Evolutionary conservation across 2,329 filamentous ascomycete genomes (phyloP).

Genomic region (Aspergillus melleus): DNA sequence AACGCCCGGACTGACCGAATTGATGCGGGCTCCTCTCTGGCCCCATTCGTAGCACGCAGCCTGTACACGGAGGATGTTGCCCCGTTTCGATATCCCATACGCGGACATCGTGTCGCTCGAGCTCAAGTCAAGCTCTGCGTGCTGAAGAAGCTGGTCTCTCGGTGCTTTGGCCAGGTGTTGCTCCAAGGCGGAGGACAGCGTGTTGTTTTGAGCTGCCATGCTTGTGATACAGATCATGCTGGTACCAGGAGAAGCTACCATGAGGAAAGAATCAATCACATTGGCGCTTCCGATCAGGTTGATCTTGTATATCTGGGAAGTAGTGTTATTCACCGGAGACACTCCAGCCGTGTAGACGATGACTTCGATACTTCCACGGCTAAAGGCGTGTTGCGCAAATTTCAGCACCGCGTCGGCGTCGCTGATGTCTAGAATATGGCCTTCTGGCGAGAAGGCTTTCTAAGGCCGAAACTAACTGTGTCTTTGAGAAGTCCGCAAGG

Average conservation of each 20-base stretch:
- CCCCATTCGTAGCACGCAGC: constrained; percentile 7
- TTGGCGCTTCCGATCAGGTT: constrained; percentile 8
- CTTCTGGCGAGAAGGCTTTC: not conserved
- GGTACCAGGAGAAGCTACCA: not conserved
- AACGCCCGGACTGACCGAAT: constrained; percentile 10
- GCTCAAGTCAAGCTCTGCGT: not conserved
- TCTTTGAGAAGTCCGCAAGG: constrained; percentile 6
- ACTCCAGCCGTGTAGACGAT: constrained; percentile 8
- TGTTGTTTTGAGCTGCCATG: constrained; percentile 2
- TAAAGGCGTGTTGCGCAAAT: constrained; percentile 1
- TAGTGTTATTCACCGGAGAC: not conserved
- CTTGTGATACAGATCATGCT: constrained; percentile 6
- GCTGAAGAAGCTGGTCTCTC: not conserved
- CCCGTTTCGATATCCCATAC: constrained; percentile 5
- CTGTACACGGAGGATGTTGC: constrained; percentile 11
- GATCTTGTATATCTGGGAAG: constrained; percentile 2
- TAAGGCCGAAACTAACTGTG: not conserved
- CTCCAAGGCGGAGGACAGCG: constrained; percentile 1
- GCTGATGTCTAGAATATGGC: not conserved
- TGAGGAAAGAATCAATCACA: constrained; percentile 7
- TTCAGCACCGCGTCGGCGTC: constrained; percentile 1
- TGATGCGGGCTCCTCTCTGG: constrained; percentile 4
- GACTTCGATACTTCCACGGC: not conserved
- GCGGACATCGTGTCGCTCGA: not conserved
- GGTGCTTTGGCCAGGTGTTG: constrained; percentile 7